Evolutionary conservation across 768 basidiomycete species (phyloP).

Genomic region (Pluteus cervinus): DNA sequence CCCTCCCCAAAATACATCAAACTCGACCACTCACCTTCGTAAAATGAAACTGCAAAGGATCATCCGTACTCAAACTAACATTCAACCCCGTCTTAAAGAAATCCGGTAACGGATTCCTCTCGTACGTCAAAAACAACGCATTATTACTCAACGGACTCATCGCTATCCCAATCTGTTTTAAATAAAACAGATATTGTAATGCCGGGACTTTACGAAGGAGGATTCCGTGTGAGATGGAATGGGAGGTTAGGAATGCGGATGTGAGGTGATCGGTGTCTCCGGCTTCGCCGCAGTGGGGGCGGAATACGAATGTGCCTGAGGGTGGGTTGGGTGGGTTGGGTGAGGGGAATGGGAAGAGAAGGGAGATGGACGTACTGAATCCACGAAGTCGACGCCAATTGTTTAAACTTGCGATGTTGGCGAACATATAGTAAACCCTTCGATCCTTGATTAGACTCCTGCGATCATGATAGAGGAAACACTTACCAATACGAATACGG

Average conservation of each 20-base stretch:
- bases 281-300: conserved; percentile 96
- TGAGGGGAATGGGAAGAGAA: conserved; percentile 34
- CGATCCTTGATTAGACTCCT: conserved; percentile 3
- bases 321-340: conserved; percentile 22
- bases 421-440: conserved; percentile 97
- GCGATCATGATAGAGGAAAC: conserved; percentile 27
- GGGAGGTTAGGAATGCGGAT: conserved; percentile 91
- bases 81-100: conserved; percentile 97
- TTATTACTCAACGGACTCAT: conserved; percentile 99
- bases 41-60: conserved; percentile 96
- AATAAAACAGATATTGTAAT: conserved; percentile 93
- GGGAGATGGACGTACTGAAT: conserved; percentile 65
- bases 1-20: not conserved
- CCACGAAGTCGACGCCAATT: conserved; percentile 84
- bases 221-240: conserved; percentile 99
- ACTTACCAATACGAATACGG: conserved; percentile 93
- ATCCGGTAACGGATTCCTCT: conserved; percentile 93
- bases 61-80: conserved; percentile 93
- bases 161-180: conserved; percentile 96
- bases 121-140: conserved; percentile 92
- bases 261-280: conserved; percentile 98
- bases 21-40: conserved; percentile 62
- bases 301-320: conserved; percentile 90
- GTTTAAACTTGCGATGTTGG: conserved; percentile 93
- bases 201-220: conserved; percentile 96